Base-by-base conservation (phyloP, 2,329 filamentous ascomycete species). In the Fusarium veterinarium region DNA sequence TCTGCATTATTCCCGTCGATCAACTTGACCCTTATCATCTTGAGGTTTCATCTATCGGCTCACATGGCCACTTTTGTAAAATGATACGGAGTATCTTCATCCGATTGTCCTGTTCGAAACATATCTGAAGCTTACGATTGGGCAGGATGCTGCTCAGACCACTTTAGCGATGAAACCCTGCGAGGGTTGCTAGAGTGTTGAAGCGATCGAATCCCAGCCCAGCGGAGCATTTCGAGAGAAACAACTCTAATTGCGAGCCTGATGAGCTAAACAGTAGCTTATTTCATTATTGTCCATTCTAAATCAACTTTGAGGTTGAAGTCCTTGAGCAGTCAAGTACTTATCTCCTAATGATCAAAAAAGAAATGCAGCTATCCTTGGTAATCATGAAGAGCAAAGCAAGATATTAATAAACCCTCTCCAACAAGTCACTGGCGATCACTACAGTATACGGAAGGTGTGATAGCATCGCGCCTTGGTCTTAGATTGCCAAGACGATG, bases 81-180 rank as follows among this genome's bases (percentile, higher is more conserved):
- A 40, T 31, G 38, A 52, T 41, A 65, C 67, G 67, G 67, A 70
- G 52, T 19, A 58, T 60, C 45, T 49, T 31, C 37, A 13, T 69
- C 46, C 67, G 67, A 42, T 42, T 44, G 37, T 17, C 28, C 46
- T 28, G 33, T 60, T 60, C 23, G 37, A 65, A 46, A 44, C 44
- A 25, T 23, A 5, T 35, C 7, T 19, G 7, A 30, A 10, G 16
- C 28, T 16, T 55, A n/a, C 46, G 30, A 69, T 69, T 69, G 67
- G 67, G 10, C 19, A 31, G 40, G 37, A 25, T 42, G 25, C 5
- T 33, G 37, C 30, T 49, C 45, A 23, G 23, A 51, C 30, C 23
- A 61, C 12, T 30, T 45, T 48, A 57, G 30, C 4, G 37, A 53
- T 60, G 25, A 8, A 49, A n/a, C 41, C 60, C 20, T 69, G 45